Evolutionary conservation across 768 basidiomycete genomes (phyloP).

Genomic region (Boletellus ananiceps): DNA sequence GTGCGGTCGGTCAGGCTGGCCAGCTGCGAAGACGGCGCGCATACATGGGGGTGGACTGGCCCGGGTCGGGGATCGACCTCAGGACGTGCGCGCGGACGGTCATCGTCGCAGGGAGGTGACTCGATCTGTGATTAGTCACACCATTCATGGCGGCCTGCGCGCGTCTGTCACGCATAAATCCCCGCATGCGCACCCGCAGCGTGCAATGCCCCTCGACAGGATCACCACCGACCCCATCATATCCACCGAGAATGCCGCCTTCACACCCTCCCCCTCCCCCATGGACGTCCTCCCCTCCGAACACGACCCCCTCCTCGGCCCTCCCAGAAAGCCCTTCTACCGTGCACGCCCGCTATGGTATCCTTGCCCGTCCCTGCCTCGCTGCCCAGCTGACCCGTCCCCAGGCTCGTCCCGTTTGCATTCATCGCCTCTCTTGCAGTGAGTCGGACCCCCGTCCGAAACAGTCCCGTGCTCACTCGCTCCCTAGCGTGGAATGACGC

Average conservation of each 20-base stretch:
- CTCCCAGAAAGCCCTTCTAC: slow-evolving; percentile 43
- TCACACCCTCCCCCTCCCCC: slow-evolving; percentile 25
- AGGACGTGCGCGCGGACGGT: slow-evolving; percentile 52
- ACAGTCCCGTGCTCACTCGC: neutral
- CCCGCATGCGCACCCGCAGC: neutral
- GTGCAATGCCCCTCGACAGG: slow-evolving; percentile 27
- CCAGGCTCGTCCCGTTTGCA: slow-evolving; percentile 70
- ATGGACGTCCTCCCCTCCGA: slow-evolving; percentile 26
- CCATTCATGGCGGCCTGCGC: slow-evolving; percentile 7
- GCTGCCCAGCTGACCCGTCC: slow-evolving; percentile 6
- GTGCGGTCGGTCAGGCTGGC: neutral
- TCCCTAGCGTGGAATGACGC: slow-evolving; percentile 69
- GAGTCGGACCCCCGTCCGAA: slow-evolving; percentile 19
- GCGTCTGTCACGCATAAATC: slow-evolving; percentile 23
- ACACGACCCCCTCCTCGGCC: slow-evolving; percentile 29
- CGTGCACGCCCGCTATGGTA: slow-evolving; percentile 48
- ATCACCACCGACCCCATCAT: slow-evolving; percentile 33
- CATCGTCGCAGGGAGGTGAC: neutral
- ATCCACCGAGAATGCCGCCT: slow-evolving; percentile 30
- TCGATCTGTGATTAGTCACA: slow-evolving; percentile 2
- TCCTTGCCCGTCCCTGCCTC: neutral
- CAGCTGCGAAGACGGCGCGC: slow-evolving; percentile 1
- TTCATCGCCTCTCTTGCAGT: slow-evolving; percentile 65
- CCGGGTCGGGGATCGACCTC: slow-evolving; percentile 49
- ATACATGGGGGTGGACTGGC: slow-evolving; percentile 46